Percentiles rank a stretch among this genome's conserved stretches.
These are phyloP conservation scores for Pyracantha coccinea DNA, from an alignment of 331 rosid species.

Conservation along the genomic window DNA sequence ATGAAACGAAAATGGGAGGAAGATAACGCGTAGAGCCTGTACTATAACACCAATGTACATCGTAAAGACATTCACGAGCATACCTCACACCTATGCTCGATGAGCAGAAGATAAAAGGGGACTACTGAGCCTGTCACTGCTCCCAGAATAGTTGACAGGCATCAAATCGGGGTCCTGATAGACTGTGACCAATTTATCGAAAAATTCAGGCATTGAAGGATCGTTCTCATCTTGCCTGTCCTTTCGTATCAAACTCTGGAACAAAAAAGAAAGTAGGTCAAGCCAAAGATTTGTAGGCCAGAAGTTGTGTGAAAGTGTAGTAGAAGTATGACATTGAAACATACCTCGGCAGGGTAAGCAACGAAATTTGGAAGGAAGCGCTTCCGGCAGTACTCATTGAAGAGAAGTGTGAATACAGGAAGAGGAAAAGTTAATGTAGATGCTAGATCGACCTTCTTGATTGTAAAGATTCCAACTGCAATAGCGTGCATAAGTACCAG, in stretches of 20 bases:
- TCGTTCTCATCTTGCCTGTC: constrained; percentile 63
- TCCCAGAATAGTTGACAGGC: constrained; percentile 44
- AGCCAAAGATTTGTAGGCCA: background rate
- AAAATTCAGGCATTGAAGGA: constrained; percentile 50
- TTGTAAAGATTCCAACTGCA: constrained; percentile 86
- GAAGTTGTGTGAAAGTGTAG: background rate
- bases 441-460: constrained; percentile 56
- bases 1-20: background rate
- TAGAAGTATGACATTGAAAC: constrained; percentile 9
- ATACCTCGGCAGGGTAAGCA: constrained; percentile 72
- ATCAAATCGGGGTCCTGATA: constrained; percentile 75
- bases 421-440: constrained; percentile 58
- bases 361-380: constrained; percentile 81
- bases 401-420: constrained; percentile 77
- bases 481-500: constrained; percentile 88
- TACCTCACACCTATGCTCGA: constrained; percentile 22
- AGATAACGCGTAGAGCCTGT: background rate
- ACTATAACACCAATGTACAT: background rate
- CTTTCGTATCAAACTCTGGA: constrained; percentile 76
- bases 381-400: constrained; percentile 89
- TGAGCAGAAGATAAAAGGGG: constrained; percentile 51
- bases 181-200: constrained; percentile 36
- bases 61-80: background rate
- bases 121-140: constrained; percentile 30
- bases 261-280: constrained; percentile 7